These are phyloP conservation scores for Pterulicium gracile DNA, from an alignment of 1,284 basidiomycete species.

Conservation along the genomic window DNA sequence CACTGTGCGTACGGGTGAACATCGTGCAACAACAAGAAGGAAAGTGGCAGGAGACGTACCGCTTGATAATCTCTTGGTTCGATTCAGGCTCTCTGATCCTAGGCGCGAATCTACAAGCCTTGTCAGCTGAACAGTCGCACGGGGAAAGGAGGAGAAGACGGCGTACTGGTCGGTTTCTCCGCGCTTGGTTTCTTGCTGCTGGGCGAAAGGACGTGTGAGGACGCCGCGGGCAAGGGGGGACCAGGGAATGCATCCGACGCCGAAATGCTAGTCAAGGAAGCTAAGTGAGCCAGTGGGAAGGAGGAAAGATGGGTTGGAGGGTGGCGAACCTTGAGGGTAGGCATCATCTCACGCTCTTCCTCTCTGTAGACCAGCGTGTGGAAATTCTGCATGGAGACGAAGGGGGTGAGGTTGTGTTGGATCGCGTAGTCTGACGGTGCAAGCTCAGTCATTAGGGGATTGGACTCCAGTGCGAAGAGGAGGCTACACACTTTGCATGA, in stretches of 20 bases:
- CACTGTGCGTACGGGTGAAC: constrained; percentile 20
- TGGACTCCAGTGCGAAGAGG: background rate
- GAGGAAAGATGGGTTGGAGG: too few species aligned
- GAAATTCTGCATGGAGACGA: constrained; percentile 66
- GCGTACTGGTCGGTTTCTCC: constrained; percentile 23
- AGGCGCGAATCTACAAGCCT: background rate
- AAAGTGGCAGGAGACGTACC: constrained; percentile 12
- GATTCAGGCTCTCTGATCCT: background rate
- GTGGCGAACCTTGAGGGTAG: constrained; percentile 41
- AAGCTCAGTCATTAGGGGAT: background rate
- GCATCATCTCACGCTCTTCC: constrained; percentile 61
- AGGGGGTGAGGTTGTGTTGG: constrained; percentile 46
- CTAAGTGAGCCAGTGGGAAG: too few species aligned
- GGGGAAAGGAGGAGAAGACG: background rate
- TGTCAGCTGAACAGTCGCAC: background rate
- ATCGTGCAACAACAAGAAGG: constrained; percentile 5
- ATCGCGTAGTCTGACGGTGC: constrained; percentile 29
- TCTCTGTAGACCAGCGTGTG: constrained; percentile 50
- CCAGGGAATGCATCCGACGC: constrained; percentile 36
- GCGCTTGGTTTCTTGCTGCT: constrained; percentile 19
- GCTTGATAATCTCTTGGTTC: constrained; percentile 16
- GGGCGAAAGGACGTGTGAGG: constrained; percentile 27
- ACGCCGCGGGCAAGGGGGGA: constrained; percentile 40
- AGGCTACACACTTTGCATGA: constrained; percentile 33
- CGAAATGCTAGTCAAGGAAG: constrained; percentile 8